phyloP scores from a whole-genome alignment of 192 early-diverging fungal genomes.

The Backusella australiensis region DNA sequence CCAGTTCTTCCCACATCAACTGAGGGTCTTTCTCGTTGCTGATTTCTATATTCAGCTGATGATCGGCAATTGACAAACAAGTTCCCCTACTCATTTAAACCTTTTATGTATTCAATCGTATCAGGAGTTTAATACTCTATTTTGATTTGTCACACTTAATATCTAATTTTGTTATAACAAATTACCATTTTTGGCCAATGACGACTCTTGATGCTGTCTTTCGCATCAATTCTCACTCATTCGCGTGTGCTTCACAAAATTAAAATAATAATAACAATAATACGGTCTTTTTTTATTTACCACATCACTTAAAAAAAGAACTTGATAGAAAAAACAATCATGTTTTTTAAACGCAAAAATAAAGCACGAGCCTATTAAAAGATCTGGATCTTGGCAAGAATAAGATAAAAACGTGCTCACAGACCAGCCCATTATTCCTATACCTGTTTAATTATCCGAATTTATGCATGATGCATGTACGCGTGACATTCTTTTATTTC shows the following conservation, averaged over 20 bases:
- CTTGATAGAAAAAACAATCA: not conserved
- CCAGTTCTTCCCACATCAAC: not conserved
- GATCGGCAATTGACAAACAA: slow-evolving; percentile 9
- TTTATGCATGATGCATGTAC: slow-evolving; percentile 3
- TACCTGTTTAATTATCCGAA: slow-evolving; percentile 6
- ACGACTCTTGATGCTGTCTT: slow-evolving; percentile 6
- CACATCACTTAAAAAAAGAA: not conserved
- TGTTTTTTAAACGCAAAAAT: not conserved
- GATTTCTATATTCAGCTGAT: not conserved
- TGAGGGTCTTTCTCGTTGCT: not conserved
- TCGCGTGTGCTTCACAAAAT: slow-evolving; percentile 6
- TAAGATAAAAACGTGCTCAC: not conserved
- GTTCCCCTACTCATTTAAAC: not conserved
- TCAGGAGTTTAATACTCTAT: not conserved
- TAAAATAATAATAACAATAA: not conserved
- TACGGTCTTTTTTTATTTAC: not conserved
- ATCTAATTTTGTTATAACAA: slow-evolving; percentile 3
- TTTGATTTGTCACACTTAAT: not conserved
- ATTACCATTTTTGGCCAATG: not conserved
- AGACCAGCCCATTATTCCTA: not conserved
- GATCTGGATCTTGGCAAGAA: not conserved
- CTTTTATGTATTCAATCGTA: not conserved
- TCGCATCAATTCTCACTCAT: slow-evolving; percentile 3
- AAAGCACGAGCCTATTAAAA: not conserved
- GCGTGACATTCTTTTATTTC: slow-evolving; percentile 6